Evolutionary conservation across 2,329 filamentous ascomycete genomes (phyloP), one percentile per base, ranked within the genome.

Genomic region (Fusarium sp.): DNA sequence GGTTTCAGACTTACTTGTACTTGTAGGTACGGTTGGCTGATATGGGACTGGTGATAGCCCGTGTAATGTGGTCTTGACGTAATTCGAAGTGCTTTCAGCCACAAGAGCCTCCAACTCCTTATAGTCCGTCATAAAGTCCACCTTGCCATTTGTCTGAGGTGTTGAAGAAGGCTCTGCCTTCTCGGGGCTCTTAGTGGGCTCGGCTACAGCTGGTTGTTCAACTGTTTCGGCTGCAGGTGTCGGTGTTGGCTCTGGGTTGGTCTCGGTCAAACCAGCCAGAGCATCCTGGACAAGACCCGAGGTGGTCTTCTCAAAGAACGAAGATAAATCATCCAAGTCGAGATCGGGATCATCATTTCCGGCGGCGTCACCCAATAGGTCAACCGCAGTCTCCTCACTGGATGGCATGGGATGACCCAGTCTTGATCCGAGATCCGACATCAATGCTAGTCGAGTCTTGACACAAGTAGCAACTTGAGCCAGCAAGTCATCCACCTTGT

Each of bases 41-140:
- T 85, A 86, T 0, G 84, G 82, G 35, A 83, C 80, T 22, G 84
- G 84, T 4, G 85, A 86, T 14, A 86, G 71, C 27, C 83, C 84
- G 69, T 85, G 81, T 9, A 86, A 76, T 4, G 85, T 86, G 6
- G 82, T 86, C 66, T 83, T 83, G 45, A 86, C 85, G 62, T 86
- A 86, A 65, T 86, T 84, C 11, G 82, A 83, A 1, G 84, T 86
- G 70, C 84, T 86, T 71, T 85, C 83, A 0, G 83, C 84, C 12
- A 86, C 84, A 25, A 86, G 76, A 9, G 84, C 84, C 68, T 85
- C 82, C 7, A 86, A 78, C 47, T 85, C 84, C 69, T 85, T 83
- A 60, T 84, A 84, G 65, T 86, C 84, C 9, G 80, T 84, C 68
- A 79, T 80, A 45, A 80, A 63, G 45, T 83, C 80, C 40, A 80